Base-by-base conservation (phyloP, 805 yeast species). In the Clavispora phyllophila region DNA sequence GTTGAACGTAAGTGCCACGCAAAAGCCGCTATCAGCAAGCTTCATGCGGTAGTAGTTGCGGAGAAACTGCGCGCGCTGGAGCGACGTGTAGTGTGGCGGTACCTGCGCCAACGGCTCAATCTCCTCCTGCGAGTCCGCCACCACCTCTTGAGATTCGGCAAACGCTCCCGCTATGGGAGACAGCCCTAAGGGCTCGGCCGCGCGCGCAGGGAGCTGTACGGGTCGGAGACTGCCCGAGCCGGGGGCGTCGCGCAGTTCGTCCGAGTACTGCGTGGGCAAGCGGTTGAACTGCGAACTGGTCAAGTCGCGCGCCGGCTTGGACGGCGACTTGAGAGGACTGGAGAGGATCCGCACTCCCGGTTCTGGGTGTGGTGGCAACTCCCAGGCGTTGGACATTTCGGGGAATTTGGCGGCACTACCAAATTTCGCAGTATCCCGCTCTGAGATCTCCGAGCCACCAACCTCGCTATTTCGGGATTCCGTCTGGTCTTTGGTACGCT, bases 1-100 rank as follows among this genome's bases (percentile, higher is more conserved):
- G 40, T 70, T 65, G 5, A 20, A 42, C 3, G 44, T 29, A 12
- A 69, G 50, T 41, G 61, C 55, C 14, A 68, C 56, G 24, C 42
- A 49, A 42, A 54, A 59, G 3, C 33, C 34, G 14, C 54, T 53
- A 18, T 55, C 50, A 6, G 43, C 28, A 19, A 60, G 52, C 43
- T 56, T 58, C 12, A 53, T 41, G 5, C 49, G 55, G 44, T 57
- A 60, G 42, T 58, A 60, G 29, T 49, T 50, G 5, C 59, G 52
- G 9, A 61, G 51, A 46, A 56, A 60, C 40, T 64, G 66, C 25
- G 60, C 53, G 39, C 66, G 45, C 41, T 66, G 70, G 12, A 67
- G 55, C 5, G 64, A 62, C 5, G 73, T 67, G 43, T 49, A 49
- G 28, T 49, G 55, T 9, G 39, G 19, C 6, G 52, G 55, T 25